Evolutionary conservation across 2,329 filamentous ascomycete genomes (phyloP).

Genomic region (Didymella pinodella): DNA sequence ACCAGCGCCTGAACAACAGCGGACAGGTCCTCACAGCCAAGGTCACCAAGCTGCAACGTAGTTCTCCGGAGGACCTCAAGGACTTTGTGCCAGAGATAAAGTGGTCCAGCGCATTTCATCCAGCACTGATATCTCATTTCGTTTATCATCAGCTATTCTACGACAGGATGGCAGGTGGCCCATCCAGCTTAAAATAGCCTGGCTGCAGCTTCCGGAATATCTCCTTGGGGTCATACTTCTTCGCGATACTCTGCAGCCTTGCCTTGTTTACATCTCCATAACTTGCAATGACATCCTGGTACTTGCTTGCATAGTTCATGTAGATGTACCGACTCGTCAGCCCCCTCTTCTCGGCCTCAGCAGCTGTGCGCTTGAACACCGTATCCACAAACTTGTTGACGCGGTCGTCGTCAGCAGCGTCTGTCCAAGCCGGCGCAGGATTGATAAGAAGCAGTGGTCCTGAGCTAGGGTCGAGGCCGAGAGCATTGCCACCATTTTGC

Average conservation of each 20-base stretch:
- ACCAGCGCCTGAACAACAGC: too few species aligned
- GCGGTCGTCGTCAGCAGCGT: conserved; percentile 26
- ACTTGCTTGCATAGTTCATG: conserved; percentile 59
- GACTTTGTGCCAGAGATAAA: not conserved
- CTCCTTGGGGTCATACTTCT: conserved; percentile 52
- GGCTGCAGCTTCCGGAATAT: conserved; percentile 55
- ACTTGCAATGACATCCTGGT: conserved; percentile 53
- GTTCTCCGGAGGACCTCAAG: too few species aligned
- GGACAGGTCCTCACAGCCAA: too few species aligned
- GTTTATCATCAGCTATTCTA: not conserved
- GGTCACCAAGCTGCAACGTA: too few species aligned
- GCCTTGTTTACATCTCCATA: conserved; percentile 53
- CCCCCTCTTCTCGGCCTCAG: conserved; percentile 14
- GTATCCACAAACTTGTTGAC: conserved; percentile 21
- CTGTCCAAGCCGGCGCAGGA: conserved; percentile 28
- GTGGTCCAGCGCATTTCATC: not conserved
- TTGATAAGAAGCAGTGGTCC: conserved; percentile 33
- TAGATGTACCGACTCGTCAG: conserved; percentile 49
- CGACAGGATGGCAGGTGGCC: conserved; percentile 1
- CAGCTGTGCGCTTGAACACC: conserved; percentile 16
- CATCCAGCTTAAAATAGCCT: conserved; percentile 55
- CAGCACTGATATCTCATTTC: not conserved
- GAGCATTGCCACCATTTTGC: conserved; percentile 29
- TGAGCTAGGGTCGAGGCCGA: conserved; percentile 28
- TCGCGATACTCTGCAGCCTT: conserved; percentile 46